These are phyloP conservation scores for Candida patagonica DNA, from an alignment of 805 yeast species.

Conservation along the genomic window DNA sequence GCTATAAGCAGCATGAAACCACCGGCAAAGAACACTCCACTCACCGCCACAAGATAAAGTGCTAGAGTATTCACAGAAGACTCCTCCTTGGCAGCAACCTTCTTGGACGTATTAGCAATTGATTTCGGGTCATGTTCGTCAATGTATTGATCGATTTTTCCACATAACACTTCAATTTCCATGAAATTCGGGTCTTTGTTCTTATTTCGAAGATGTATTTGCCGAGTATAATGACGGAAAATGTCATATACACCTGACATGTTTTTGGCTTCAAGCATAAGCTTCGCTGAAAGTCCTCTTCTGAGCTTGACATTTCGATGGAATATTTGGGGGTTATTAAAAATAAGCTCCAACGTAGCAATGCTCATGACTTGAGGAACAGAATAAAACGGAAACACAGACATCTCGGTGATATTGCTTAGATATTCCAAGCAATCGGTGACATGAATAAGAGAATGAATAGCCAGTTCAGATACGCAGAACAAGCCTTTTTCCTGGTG, in stretches of 20 bases:
- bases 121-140: slow-evolving; percentile 33
- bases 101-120: slow-evolving; percentile 6
- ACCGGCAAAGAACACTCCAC: slow-evolving; percentile 16
- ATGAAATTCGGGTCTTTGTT: slow-evolving; percentile 83
- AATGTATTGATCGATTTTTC: slow-evolving; percentile 80
- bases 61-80: slow-evolving; percentile 8
- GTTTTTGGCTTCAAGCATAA: slow-evolving; percentile 66
- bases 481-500: slow-evolving; percentile 46
- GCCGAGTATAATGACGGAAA: slow-evolving; percentile 63
- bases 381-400: slow-evolving; percentile 85
- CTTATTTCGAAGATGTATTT: slow-evolving; percentile 67
- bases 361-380: slow-evolving; percentile 99
- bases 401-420: slow-evolving; percentile 66
- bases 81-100: too few species aligned
- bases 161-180: slow-evolving; percentile 74
- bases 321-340: slow-evolving; percentile 69
- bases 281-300: slow-evolving; percentile 73
- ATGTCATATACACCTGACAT: slow-evolving; percentile 67
- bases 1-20: slow-evolving; percentile 22
- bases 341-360: slow-evolving; percentile 82
- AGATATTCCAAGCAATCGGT: slow-evolving; percentile 69
- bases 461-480: slow-evolving; percentile 74
- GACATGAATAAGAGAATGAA: slow-evolving; percentile 70
- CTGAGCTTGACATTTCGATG: slow-evolving; percentile 73
- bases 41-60: slow-evolving; percentile 11